Evolutionary conservation across 805 yeast species (phyloP).

Genomic region (Blastobotrys peoriensis): DNA sequence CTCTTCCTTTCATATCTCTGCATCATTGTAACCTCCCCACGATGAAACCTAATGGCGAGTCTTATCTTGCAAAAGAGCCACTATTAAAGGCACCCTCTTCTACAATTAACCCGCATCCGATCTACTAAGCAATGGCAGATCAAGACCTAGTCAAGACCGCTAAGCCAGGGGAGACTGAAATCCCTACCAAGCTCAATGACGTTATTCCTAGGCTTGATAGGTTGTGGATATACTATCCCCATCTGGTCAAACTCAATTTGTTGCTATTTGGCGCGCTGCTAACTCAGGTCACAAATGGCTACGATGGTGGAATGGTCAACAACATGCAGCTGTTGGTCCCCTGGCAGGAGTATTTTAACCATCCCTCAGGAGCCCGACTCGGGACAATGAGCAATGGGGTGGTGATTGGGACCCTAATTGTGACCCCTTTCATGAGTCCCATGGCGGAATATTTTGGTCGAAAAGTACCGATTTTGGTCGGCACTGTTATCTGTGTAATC

Average conservation of each 20-base stretch:
- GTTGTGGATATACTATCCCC: constrained; percentile 8
- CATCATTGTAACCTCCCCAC: too few relatives aligned
- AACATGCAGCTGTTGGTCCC: constrained; percentile 19
- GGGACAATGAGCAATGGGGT: constrained; percentile 10
- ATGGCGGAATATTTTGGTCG: constrained; percentile 59
- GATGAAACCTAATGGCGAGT: too few relatives aligned
- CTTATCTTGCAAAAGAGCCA: too few relatives aligned
- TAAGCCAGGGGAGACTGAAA: too few relatives aligned
- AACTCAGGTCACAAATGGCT: constrained; percentile 7
- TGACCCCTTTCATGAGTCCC: constrained; percentile 54
- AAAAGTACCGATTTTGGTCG: constrained; percentile 51
- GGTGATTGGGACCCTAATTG: constrained; percentile 58
- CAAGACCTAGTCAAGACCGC: too few relatives aligned
- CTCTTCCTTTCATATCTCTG: too few relatives aligned
- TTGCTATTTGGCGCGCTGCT: constrained; percentile 3
- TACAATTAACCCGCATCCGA: too few relatives aligned
- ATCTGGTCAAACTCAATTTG: constrained; percentile 6
- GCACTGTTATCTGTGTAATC: constrained; percentile 46
- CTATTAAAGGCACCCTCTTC: too few relatives aligned
- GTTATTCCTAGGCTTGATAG: constrained; percentile 1
- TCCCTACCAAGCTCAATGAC: too few relatives aligned
- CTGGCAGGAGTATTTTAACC: constrained; percentile 8
- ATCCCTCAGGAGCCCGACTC: constrained; percentile 4
- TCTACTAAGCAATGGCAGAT: too few relatives aligned
- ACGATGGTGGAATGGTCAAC: constrained; percentile 9